A percentile compares a stretch with the other conserved stretches of the same genome.
Evolutionary conservation across 2,329 filamentous ascomycete species (phyloP).

Genomic region (Scorias spongiosa): DNA sequence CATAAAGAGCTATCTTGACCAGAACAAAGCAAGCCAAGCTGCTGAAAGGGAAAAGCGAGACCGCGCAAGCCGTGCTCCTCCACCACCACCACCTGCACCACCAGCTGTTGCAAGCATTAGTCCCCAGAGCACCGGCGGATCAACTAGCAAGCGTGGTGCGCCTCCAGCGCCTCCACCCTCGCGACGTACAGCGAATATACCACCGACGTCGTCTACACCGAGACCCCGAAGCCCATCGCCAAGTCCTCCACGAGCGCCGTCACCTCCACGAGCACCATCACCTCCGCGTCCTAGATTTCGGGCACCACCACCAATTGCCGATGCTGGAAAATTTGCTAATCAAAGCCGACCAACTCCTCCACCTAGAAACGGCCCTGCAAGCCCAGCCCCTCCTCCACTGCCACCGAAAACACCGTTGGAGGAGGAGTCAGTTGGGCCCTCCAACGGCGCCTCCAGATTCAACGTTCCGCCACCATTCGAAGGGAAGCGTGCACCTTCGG

Average conservation of each 20-base stretch:
- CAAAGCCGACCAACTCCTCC: slow-evolving; percentile 30
- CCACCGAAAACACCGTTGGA: slow-evolving; percentile 43
- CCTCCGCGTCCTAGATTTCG: slow-evolving; percentile 60
- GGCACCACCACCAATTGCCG: slow-evolving; percentile 74
- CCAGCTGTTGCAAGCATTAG: slow-evolving; percentile 36
- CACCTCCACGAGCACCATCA: slow-evolving; percentile 48
- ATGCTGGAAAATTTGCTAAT: slow-evolving; percentile 74
- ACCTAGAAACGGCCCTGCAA: slow-evolving; percentile 40
- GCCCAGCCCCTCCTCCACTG: slow-evolving; percentile 28
- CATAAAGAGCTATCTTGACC: slow-evolving; percentile 51
- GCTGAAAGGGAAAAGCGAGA: slow-evolving; percentile 31
- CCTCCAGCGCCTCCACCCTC: slow-evolving; percentile 41
- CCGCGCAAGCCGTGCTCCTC: slow-evolving; percentile 40
- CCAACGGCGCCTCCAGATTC: slow-evolving; percentile 33
- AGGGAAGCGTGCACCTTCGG: slow-evolving; percentile 42
- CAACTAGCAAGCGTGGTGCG: slow-evolving; percentile 38
- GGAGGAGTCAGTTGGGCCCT: slow-evolving; percentile 30
- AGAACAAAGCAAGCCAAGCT: slow-evolving; percentile 40
- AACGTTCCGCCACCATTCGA: slow-evolving; percentile 68
- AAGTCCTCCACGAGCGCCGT: slow-evolving; percentile 21
- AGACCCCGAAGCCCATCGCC: slow-evolving; percentile 38
- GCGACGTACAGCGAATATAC: slow-evolving; percentile 19
- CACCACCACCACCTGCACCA: slow-evolving; percentile 37
- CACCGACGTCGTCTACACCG: slow-evolving; percentile 24
- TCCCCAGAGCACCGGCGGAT: slow-evolving; percentile 46